Base-by-base conservation (phyloP, 306 rosid species). In the Malus sylvestris region DNA sequence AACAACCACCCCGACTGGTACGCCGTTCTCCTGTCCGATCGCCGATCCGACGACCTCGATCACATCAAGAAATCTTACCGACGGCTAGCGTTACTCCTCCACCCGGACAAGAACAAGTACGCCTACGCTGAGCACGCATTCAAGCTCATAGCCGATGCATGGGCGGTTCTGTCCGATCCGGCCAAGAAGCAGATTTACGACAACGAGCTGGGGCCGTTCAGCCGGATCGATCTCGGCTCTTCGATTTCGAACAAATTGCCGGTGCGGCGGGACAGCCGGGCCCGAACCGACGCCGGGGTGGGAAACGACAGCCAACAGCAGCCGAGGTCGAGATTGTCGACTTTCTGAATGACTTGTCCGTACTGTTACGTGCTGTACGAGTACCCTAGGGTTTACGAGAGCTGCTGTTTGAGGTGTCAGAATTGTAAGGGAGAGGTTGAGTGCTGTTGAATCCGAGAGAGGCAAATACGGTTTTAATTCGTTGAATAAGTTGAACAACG, bases 291-390 rank as follows among this genome's bases (percentile, higher is more conserved):
- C 42, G 18, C 52, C 76, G 76, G 40, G 40, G 9, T 51, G 30
- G 19, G 22, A 30, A 66, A 60, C 42, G 53, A 22, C 15, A 27
- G 22, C 15, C 33, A 22, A 33, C 38, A 23, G 33, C 86, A 84
- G 15, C 77, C 67, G 16, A 82, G 91, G 72, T 45, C 73, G 68
- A 86, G 88, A 29, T 44, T 86, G 53, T 69, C 64, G 67, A 89
- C 78, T 30, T 95, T 96, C 84, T 96, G 99, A 98, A 96, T 97
- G 20, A 88, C 91, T n/a, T 96, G 99, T 20, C 98, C 99, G 0
- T 95, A 95, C 84, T 95, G 99, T 68, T 95, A 83, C 62, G 71
- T 72, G 23, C 23, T 23, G 23, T 95, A 82, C 51, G 97, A 95
- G 86, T 96, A 89, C 70, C 88, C 90, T 40, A 78, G 84, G 84